Evolutionary conservation across 257 asterid species (phyloP), one percentile per base, ranked within the genome.

Genomic region (Nicotiana paniculata): DNA sequence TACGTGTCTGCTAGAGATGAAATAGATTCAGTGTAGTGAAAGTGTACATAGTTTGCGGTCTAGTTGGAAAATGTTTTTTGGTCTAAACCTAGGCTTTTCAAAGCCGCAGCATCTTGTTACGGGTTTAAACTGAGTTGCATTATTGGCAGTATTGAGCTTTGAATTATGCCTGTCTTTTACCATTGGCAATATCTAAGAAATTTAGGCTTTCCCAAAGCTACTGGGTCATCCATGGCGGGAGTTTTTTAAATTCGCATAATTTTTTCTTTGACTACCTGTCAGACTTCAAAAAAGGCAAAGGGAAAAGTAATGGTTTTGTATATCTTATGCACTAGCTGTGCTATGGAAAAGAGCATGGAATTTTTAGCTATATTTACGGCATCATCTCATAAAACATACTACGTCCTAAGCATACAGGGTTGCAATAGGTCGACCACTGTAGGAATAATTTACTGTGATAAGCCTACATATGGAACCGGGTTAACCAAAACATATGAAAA

Each of bases 1-100:
- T 86, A 86, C 90, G 83, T 79, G 84, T 80, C 83, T 74, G 91
- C 90, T 74, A 88, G 87, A 79, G 85, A 85, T 77, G 91, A 86
- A 79, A 86, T 88, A 7, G 88, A 86, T 26, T 76, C 87, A 63
- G 82, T 74, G 46, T 32, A 79, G 77, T 24, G 59, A 4, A 11
- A 32, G 81, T 46, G 78, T 63, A 39, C 26, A 28, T 68, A 69
- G 15, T 55, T 46, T 48, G 69, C 68, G 24, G 28, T 15, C 63
- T 75, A 75, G 58, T 26, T 51, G 16, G 63, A 74, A 7, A 26
- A 24, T 26, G 15, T 61, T 58, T 62, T 48, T 64, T 35, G 74
- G 39, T 7, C 82, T 21, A 39, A 64, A 64, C 43, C 39, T 26
- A 74, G 16, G 26, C 39, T 64, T 67, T 63, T 51, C 74, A 64